Conservation (phyloP, 1,139 yeast species). For the Geotrichum histeridarum region DNA sequence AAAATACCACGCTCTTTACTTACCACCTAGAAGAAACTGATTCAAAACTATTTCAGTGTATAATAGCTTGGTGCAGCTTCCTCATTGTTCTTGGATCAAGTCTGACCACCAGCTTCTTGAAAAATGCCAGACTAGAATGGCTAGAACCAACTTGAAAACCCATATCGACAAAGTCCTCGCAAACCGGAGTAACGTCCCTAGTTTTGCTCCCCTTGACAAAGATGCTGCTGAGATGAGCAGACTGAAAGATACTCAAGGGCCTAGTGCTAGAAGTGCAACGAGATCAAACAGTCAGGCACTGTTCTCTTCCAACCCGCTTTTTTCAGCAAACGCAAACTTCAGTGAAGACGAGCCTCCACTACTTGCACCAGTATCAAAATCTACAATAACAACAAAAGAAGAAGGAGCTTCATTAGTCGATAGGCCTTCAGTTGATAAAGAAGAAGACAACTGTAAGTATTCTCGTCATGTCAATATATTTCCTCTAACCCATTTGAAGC, state of each 20-base stretch:
- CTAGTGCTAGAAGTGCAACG: neutral
- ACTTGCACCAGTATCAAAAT: neutral
- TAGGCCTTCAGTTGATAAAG: too few relatives aligned
- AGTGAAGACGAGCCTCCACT: neutral
- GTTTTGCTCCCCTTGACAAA: neutral
- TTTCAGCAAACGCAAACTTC: neutral
- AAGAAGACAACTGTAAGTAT: neutral
- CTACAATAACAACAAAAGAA: neutral
- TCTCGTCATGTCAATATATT: neutral
- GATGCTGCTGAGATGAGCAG: neutral
- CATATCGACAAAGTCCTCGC: neutral
- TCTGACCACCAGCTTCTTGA: neutral
- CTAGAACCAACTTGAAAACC: conserved; percentile 3
- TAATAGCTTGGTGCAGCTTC: too few relatives aligned
- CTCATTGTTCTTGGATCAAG: neutral
- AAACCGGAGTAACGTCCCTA: neutral
- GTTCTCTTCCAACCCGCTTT: neutral
- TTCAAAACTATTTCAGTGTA: too few relatives aligned
- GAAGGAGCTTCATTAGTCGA: neutral
- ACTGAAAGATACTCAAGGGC: neutral
- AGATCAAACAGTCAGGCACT: neutral
- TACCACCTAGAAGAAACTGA: too few relatives aligned
- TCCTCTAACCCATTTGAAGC: neutral
- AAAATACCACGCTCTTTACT: too few relatives aligned
- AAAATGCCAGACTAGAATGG: neutral